These are phyloP conservation scores for Aquilaria yunnanensis DNA, from an alignment of 345 rosid genomes.

Conservation along the genomic window DNA sequence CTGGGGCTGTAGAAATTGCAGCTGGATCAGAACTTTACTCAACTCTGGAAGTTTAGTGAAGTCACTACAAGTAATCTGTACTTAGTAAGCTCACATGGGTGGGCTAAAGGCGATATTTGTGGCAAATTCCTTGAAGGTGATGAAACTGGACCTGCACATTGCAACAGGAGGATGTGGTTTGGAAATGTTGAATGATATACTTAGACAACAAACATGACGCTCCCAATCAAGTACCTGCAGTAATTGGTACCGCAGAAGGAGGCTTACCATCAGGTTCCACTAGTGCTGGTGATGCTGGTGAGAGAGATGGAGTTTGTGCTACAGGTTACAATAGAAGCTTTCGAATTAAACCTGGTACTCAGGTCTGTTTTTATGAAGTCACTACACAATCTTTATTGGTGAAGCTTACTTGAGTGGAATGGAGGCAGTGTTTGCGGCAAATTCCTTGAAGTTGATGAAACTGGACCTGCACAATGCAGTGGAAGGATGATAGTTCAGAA, in stretches of 20 bases:
- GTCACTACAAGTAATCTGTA: no score
- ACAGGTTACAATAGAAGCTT: not conserved
- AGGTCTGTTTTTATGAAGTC: no score
- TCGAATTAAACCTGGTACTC: constrained; percentile 1
- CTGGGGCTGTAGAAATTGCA: constrained; percentile 11
- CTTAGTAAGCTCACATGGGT: constrained; percentile 15
- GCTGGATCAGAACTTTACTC: constrained; percentile 6
- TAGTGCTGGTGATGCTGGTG: no score
- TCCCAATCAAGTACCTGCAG: no score
- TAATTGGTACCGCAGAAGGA: no score
- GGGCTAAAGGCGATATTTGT: constrained; percentile 16
- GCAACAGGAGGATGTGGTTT: no score
- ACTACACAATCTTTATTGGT: no score
- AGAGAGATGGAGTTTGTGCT: constrained; percentile 3
- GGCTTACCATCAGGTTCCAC: no score
- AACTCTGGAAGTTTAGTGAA: not conserved
- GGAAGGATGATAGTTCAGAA: no score
- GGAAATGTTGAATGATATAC: no score
- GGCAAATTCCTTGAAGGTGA: constrained; percentile 19
- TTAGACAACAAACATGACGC: no score
- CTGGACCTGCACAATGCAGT: constrained; percentile 2
- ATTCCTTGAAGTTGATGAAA: constrained; percentile 14
- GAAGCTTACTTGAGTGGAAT: constrained; percentile 17
- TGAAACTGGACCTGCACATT: constrained; percentile 9
- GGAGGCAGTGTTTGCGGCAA: constrained; percentile 19